Conservation (phyloP, 495 filamentous ascomycete genomes). For the Parmelia sp. region DNA sequence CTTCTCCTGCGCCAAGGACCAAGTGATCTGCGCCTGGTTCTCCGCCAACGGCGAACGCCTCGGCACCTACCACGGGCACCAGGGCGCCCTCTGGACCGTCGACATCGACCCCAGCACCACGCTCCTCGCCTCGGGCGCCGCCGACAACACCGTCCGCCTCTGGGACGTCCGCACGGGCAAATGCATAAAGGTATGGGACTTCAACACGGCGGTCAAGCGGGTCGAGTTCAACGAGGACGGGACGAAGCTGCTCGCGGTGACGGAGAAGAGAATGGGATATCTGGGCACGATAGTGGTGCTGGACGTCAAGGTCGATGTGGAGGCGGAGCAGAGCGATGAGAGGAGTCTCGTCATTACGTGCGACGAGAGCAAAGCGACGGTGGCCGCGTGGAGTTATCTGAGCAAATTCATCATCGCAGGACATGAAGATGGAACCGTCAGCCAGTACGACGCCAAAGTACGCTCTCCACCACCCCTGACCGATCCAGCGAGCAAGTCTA, state of each 20-base stretch:
- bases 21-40: constrained; percentile 92
- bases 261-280: constrained; percentile 95
- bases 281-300: constrained; percentile 88
- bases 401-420: constrained; percentile 93
- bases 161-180: constrained; percentile 95
- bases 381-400: constrained; percentile 91
- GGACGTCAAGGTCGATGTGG: constrained; percentile 71
- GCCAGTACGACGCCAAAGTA: constrained; percentile 93
- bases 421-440: constrained; percentile 91
- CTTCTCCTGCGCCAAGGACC: constrained; percentile 96
- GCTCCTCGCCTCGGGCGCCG: constrained; percentile 87
- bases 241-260: constrained; percentile 79
- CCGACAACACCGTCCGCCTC: constrained; percentile 95
- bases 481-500: not conserved
- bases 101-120: constrained; percentile 93
- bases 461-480: not conserved
- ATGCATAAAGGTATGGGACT: constrained; percentile 92
- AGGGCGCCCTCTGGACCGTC: constrained; percentile 97
- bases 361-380: constrained; percentile 90
- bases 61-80: constrained; percentile 93
- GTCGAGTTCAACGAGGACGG: constrained; percentile 95
- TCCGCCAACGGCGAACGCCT: constrained; percentile 90
- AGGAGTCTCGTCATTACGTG: constrained; percentile 78
- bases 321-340: constrained; percentile 78
- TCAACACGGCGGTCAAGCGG: constrained; percentile 89